Evolutionary conservation across 31 red algal genomes (phyloP).

Genomic region (Porphyra umbilicalis): DNA sequence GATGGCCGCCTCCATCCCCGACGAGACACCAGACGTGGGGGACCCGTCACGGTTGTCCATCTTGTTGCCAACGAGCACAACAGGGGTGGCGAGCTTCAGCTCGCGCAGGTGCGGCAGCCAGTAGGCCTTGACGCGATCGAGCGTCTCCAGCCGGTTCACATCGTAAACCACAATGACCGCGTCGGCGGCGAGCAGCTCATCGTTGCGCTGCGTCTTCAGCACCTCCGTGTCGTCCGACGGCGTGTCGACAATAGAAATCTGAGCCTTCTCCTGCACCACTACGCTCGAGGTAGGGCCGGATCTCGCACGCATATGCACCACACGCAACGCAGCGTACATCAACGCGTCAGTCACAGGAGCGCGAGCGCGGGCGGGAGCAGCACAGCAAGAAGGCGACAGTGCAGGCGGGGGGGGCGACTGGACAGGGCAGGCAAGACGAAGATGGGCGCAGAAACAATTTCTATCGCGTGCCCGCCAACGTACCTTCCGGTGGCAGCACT

Average conservation of each 20-base stretch:
- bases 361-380: too few relatives aligned
- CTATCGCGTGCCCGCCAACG: too few relatives aligned
- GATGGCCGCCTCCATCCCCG: conserved; percentile 82
- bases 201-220: conserved; percentile 23
- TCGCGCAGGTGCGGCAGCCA: conserved; percentile 76
- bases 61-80: conserved; percentile 96
- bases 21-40: conserved; percentile 36
- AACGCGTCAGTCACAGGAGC: too few relatives aligned
- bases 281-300: too few relatives aligned
- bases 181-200: conserved; percentile 57
- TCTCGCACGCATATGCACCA: too few relatives aligned
- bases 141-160: conserved; percentile 45
- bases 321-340: too few relatives aligned
- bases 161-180: conserved; percentile 90
- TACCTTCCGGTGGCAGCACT: conserved; percentile 81
- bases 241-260: conserved; percentile 90
- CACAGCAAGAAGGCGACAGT: too few relatives aligned
- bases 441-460: too few relatives aligned
- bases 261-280: conserved; percentile 55
- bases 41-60: conserved; percentile 66
- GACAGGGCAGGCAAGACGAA: too few relatives aligned
- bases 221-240: conserved; percentile 8
- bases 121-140: conserved; percentile 44
- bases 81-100: conserved; percentile 46
- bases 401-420: too few relatives aligned